phyloP scores from a whole-genome alignment of 495 filamentous ascomycete genomes.

The Pseudoneurospora amorphoporcata region DNA sequence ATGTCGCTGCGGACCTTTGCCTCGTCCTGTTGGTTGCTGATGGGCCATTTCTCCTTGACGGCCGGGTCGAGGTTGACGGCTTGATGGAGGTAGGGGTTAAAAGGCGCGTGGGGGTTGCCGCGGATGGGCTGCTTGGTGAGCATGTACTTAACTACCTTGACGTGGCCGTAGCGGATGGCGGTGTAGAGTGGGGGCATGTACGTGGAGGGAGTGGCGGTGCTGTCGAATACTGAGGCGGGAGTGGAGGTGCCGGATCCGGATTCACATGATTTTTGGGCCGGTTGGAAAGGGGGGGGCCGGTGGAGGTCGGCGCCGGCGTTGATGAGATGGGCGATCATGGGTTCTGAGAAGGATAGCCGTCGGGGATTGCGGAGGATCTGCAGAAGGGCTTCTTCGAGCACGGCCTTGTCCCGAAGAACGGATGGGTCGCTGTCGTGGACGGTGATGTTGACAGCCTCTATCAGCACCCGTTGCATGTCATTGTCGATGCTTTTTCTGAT shows the following conservation, averaged over 20 bases:
- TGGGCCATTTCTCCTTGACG: not conserved
- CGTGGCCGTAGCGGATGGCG: not conserved
- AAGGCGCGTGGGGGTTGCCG: not conserved
- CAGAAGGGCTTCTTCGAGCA: not conserved
- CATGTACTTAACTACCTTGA: not conserved
- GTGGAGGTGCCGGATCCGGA: too few species aligned
- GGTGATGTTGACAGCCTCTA: not conserved
- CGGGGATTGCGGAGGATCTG: not conserved
- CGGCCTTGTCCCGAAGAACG: not conserved
- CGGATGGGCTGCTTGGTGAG: not conserved
- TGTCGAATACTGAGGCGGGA: too few species aligned
- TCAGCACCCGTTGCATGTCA: not conserved
- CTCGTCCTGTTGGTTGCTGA: not conserved
- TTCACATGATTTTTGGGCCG: not conserved
- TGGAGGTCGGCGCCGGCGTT: not conserved
- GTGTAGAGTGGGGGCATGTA: not conserved
- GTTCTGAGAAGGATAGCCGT: not conserved
- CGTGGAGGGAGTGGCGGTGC: not conserved
- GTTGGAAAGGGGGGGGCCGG: not conserved
- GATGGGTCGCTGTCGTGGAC: not conserved
- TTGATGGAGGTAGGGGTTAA: not conserved
- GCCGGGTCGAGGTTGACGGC: not conserved
- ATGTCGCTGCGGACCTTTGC: not conserved
- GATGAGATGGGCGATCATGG: not conserved
- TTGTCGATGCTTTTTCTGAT: not conserved